Percentiles rank a stretch among this genome's conserved stretches.
phyloP scores from a whole-genome alignment of 2,329 filamentous ascomycete genomes.

The Bipolaris zeicola region DNA sequence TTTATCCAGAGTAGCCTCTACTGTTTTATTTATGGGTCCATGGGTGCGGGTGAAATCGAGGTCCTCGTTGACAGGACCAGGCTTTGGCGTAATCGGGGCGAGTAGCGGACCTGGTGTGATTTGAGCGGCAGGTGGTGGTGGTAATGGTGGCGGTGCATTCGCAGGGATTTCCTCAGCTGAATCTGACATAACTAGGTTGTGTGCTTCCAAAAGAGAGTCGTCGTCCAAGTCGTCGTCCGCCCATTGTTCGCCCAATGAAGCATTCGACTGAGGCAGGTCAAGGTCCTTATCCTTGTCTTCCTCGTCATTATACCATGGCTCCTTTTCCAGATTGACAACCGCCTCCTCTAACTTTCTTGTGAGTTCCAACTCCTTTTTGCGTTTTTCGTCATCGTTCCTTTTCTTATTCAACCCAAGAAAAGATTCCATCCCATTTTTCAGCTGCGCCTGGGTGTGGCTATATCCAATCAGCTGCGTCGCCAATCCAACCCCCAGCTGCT shows the following conservation, averaged over 20 bases:
- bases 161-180: slow-evolving; percentile 19
- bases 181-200: slow-evolving; percentile 38
- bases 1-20: slow-evolving; percentile 32
- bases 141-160: slow-evolving; percentile 2
- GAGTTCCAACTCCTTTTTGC: slow-evolving; percentile 25
- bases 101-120: neutral
- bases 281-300: slow-evolving; percentile 15
- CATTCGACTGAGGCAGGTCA: slow-evolving; percentile 16
- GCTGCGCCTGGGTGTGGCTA: slow-evolving; percentile 43
- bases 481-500: slow-evolving; percentile 40
- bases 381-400: slow-evolving; percentile 25
- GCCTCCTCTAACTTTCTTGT: slow-evolving; percentile 29
- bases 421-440: slow-evolving; percentile 48
- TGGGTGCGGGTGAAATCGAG: slow-evolving; percentile 35
- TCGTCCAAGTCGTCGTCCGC: slow-evolving; percentile 44
- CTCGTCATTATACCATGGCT: slow-evolving; percentile 41
- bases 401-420: slow-evolving; percentile 40
- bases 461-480: slow-evolving; percentile 50
- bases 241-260: slow-evolving; percentile 23
- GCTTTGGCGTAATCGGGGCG: slow-evolving; percentile 1
- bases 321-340: slow-evolving; percentile 33
- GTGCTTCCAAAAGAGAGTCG: slow-evolving; percentile 36
- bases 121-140: slow-evolving; percentile 4
- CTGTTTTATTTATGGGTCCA: slow-evolving; percentile 36
- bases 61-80: slow-evolving; percentile 18